Percentiles rank a stretch among this genome's conserved stretches.
These are phyloP conservation scores for Rubia tinctorum DNA, from an alignment of 305 asterid species.

Conservation along the genomic window DNA sequence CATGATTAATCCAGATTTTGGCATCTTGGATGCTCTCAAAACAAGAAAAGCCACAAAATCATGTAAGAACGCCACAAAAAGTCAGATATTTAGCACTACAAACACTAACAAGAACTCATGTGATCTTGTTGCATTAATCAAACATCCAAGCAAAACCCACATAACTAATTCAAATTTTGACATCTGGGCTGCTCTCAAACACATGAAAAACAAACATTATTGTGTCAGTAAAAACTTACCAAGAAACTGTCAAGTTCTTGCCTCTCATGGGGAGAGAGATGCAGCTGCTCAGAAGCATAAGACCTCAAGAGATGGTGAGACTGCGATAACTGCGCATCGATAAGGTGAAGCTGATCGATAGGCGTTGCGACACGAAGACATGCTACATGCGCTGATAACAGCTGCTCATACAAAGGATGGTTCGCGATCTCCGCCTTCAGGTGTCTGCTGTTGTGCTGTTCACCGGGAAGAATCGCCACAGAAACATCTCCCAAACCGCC, in stretches of 20 bases:
- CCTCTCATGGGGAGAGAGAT: constrained; percentile 54
- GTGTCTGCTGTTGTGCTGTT: constrained; percentile 32
- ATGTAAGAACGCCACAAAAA: background rate
- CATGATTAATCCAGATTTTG: background rate
- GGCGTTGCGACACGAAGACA: constrained; percentile 99
- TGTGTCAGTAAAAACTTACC: constrained; percentile 37
- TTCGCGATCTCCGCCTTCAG: constrained; percentile 85
- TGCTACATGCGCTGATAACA: constrained; percentile 89
- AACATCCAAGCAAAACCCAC: background rate
- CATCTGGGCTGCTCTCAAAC: background rate
- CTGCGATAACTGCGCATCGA: constrained; percentile 87
- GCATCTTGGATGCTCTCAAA: background rate
- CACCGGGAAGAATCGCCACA: constrained; percentile 39
- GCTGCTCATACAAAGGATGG: constrained; percentile 90
- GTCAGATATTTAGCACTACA: background rate
- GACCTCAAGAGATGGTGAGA: constrained; percentile 66
- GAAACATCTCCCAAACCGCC: constrained; percentile 40
- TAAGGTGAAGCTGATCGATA: constrained; percentile 78
- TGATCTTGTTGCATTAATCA: background rate
- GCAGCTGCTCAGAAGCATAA: constrained; percentile 50
- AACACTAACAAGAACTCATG: background rate
- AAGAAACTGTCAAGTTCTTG: constrained; percentile 89
- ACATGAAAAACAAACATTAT: background rate
- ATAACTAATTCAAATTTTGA: background rate
- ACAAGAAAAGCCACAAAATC: background rate